These are phyloP conservation scores for Umbilicaria muhlenbergii DNA, from an alignment of 495 filamentous ascomycete species.

Conservation along the genomic window DNA sequence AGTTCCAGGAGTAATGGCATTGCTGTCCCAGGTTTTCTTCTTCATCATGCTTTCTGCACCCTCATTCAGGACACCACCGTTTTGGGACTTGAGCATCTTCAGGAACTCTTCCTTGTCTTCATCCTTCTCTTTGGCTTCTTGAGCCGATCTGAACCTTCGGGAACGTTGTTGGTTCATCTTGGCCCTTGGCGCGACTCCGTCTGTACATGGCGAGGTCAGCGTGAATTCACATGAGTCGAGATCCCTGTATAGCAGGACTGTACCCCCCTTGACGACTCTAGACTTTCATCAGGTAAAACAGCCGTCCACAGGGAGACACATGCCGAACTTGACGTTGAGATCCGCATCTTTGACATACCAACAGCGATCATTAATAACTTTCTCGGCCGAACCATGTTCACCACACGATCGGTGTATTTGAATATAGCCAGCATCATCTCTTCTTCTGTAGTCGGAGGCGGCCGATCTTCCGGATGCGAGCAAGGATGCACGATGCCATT, in stretches of 20 bases:
- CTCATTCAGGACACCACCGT: slow-evolving; percentile 42
- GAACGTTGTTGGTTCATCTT: slow-evolving; percentile 98
- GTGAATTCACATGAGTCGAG: neutral
- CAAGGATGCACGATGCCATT: slow-evolving; percentile 99
- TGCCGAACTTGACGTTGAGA: neutral
- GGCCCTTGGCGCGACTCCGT: slow-evolving; percentile 84
- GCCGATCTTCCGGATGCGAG: slow-evolving; percentile 89
- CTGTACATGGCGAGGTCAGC: slow-evolving; percentile 31
- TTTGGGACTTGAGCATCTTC: slow-evolving; percentile 62
- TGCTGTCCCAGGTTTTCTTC: slow-evolving; percentile 95
- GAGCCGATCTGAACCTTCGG: slow-evolving; percentile 78
- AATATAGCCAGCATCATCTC: slow-evolving; percentile 99
- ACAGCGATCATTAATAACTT: slow-evolving; percentile 96
- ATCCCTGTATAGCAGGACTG: neutral
- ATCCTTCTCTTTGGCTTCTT: slow-evolving; percentile 88
- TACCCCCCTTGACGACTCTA: slow-evolving; percentile 10
- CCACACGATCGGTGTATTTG: slow-evolving; percentile 91
- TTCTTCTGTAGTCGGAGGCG: slow-evolving; percentile 81
- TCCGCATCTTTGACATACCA: slow-evolving; percentile 41
- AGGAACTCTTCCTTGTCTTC: slow-evolving; percentile 76
- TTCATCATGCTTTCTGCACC: slow-evolving; percentile 45
- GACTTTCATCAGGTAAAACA: slow-evolving; percentile 3
- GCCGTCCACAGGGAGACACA: neutral
- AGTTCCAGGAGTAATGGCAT: slow-evolving; percentile 94
- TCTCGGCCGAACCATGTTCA: slow-evolving; percentile 93